phyloP scores from a whole-genome alignment of 345 rosid species.

The Trapa incisa region DNA sequence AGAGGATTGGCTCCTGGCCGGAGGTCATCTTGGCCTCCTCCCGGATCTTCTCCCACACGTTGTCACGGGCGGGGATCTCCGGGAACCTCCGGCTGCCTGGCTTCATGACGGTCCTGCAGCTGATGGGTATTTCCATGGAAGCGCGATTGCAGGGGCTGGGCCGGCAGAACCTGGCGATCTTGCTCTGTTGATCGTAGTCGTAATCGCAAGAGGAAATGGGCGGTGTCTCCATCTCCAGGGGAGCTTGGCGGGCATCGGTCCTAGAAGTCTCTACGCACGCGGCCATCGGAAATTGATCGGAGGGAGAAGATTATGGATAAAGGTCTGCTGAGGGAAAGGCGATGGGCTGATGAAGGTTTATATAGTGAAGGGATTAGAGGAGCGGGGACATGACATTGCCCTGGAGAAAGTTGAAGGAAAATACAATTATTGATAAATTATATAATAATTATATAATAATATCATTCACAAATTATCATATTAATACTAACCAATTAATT shows the following conservation, averaged over 20 bases:
- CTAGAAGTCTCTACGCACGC: slow-evolving; percentile 55
- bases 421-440: too few species aligned
- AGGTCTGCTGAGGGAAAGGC: slow-evolving; percentile 10
- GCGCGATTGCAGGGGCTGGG: slow-evolving; percentile 12
- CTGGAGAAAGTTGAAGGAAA: too few species aligned
- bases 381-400: too few species aligned
- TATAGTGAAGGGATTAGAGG: too few species aligned
- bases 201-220: not conserved
- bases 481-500: too few species aligned
- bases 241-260: slow-evolving; percentile 23
- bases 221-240: slow-evolving; percentile 31
- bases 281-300: slow-evolving; percentile 33
- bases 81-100: not conserved
- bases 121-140: slow-evolving; percentile 4
- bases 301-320: not conserved
- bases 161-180: slow-evolving; percentile 24
- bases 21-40: slow-evolving; percentile 54
- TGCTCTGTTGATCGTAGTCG: slow-evolving; percentile 6
- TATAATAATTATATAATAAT: too few species aligned
- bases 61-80: not conserved
- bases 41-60: slow-evolving; percentile 44
- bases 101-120: slow-evolving; percentile 11
- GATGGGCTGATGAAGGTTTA: too few species aligned
- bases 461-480: too few species aligned
- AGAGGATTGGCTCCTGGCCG: slow-evolving; percentile 51